Evolutionary conservation across 2,329 filamentous ascomycete genomes (phyloP).

Genomic region (Elsinoe ampelina): DNA sequence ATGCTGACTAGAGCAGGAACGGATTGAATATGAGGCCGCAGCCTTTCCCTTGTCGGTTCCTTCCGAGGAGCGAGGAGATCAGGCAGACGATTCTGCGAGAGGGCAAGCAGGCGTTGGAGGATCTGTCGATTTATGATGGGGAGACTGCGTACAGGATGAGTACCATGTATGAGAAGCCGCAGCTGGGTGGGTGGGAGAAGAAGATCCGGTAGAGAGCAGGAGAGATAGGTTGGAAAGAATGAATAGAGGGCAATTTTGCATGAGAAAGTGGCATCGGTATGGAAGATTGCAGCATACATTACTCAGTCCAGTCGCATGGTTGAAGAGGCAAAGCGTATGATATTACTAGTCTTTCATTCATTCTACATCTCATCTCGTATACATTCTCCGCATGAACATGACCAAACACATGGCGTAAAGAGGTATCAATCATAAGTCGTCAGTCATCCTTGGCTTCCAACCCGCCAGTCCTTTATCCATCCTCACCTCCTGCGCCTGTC

Average conservation of each 20-base stretch:
- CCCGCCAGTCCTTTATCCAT: background rate
- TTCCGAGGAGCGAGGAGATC: conserved; percentile 41
- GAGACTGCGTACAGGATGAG: conserved; percentile 51
- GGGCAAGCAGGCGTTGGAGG: conserved; percentile 42
- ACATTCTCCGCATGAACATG: background rate
- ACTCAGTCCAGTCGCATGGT: too few species aligned
- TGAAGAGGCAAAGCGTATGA: too few species aligned
- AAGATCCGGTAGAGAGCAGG: background rate
- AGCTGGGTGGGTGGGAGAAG: conserved; percentile 6
- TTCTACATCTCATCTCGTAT: background rate
- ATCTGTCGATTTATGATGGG: conserved; percentile 45
- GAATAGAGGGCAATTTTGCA: too few species aligned
- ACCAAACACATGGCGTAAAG: background rate
- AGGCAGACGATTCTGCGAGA: conserved; percentile 43
- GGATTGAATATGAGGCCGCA: conserved; percentile 51
- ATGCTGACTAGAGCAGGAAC: conserved; percentile 31
- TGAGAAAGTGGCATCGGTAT: background rate
- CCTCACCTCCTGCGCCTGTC: background rate
- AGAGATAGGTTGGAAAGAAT: too few species aligned
- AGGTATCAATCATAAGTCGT: conserved; percentile 11
- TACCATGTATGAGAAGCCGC: conserved; percentile 35
- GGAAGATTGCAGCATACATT: background rate
- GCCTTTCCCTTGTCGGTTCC: conserved; percentile 47
- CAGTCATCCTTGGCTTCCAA: background rate
- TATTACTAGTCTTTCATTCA: background rate